phyloP scores from a whole-genome alignment of 2,329 filamentous ascomycete genomes.

The Cryphonectria carpinicola region DNA sequence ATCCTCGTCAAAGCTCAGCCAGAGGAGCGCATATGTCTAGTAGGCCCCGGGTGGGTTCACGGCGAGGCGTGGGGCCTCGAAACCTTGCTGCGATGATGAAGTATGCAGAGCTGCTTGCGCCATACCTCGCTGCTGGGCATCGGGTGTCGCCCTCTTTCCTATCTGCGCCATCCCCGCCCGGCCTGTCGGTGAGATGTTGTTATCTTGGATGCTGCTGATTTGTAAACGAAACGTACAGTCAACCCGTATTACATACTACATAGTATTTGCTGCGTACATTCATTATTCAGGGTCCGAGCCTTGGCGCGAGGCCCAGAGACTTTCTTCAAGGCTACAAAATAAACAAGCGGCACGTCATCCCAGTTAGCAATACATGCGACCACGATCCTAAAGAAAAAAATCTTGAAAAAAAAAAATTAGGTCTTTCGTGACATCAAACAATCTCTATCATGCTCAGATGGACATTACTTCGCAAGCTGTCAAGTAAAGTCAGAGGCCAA shows the following conservation, averaged over 20 bases:
- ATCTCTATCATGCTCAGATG: conserved; percentile 17
- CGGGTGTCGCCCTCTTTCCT: conserved; percentile 24
- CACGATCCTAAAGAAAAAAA: not conserved
- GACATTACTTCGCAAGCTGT: conserved; percentile 23
- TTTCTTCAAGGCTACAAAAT: not conserved
- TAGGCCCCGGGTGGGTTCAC: not conserved
- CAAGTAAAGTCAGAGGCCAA: conserved; percentile 17
- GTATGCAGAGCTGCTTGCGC: conserved; percentile 24
- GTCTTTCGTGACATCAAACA: not conserved
- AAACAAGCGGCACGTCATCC: conserved; percentile 6
- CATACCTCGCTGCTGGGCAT: conserved; percentile 23
- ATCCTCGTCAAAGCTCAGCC: not conserved
- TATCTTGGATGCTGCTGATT: conserved; percentile 21
- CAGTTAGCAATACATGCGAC: not conserved
- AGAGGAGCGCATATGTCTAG: too few species aligned
- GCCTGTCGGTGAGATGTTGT: conserved; percentile 22
- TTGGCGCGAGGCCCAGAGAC: not conserved
- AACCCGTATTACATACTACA: not conserved
- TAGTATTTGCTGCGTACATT: not conserved
- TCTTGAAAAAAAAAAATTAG: not conserved
- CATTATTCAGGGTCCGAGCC: not conserved
- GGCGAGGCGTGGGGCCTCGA: conserved; percentile 12
- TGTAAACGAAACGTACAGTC: conserved; percentile 11
- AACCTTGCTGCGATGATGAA: conserved; percentile 27
- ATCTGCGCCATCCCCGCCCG: conserved; percentile 17